These are phyloP conservation scores for Scytalidium sp. DNA, from an alignment of 2,329 filamentous ascomycete genomes.

Conservation along the genomic window DNA sequence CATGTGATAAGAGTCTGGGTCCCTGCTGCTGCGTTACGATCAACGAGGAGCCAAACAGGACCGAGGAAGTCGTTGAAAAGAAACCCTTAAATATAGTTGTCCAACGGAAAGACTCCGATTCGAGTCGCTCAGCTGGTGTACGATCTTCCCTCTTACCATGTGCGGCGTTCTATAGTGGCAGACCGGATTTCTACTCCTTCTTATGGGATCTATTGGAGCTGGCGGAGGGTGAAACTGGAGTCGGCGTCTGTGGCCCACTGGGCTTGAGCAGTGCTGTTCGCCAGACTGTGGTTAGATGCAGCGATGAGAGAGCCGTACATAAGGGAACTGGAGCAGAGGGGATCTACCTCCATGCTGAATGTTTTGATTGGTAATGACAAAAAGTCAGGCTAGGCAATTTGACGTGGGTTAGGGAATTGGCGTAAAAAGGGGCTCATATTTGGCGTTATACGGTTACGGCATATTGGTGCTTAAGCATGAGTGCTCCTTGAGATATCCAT, in stretches of 20 bases:
- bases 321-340: conserved; percentile 63
- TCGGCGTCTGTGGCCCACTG: conserved; percentile 57
- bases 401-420: no score
- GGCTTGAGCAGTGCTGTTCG: conserved; percentile 50
- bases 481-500: no score
- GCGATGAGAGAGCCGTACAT: conserved; percentile 60
- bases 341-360: conserved; percentile 58
- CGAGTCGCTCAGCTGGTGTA: conserved; percentile 21
- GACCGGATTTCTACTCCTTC: conserved; percentile 50
- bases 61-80: conserved; percentile 5
- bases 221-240: conserved; percentile 59
- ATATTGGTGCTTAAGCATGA: no score
- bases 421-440: no score
- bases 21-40: conserved; percentile 14
- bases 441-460: no score
- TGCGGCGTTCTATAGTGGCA: conserved; percentile 16
- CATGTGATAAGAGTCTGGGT: conserved; percentile 15
- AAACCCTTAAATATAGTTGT: conserved; percentile 4
- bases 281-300: conserved; percentile 52
- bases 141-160: conserved; percentile 39
- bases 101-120: conserved; percentile 3
- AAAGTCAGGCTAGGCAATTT: no score
- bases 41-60: conserved; percentile 2
- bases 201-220: conserved; percentile 52
- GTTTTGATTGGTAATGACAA: conserved; percentile 47